Conservation (phyloP, 208 protist species). For the Leptomonas pyrrhocoris region DNA sequence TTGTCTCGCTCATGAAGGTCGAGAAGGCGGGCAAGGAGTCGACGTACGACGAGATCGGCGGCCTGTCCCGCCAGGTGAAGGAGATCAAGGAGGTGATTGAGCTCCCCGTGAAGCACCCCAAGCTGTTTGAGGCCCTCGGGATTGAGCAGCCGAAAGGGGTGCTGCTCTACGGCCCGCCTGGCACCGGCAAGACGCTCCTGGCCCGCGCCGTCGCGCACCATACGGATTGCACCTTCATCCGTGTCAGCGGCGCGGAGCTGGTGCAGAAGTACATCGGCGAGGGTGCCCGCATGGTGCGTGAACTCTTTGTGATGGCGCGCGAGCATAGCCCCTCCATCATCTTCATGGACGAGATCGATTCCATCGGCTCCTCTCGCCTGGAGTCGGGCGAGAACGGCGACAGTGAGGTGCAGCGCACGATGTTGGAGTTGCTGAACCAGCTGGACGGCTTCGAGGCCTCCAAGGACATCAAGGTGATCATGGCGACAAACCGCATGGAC, state of each 20-base stretch:
- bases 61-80: conserved; percentile 99
- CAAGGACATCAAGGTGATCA: conserved; percentile 99
- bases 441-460: conserved; percentile 99
- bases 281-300: conserved; percentile 99
- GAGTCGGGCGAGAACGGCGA: conserved; percentile 92
- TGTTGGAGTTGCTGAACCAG: conserved; percentile 99
- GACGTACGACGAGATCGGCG: conserved; percentile 99
- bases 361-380: conserved; percentile 96
- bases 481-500: conserved; percentile 99
- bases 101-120: conserved; percentile 96
- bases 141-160: conserved; percentile 99
- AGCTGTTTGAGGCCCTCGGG: conserved; percentile 99
- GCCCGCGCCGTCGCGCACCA: conserved; percentile 99
- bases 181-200: conserved; percentile 98
- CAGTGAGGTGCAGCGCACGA: conserved; percentile 99
- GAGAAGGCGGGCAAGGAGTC: conserved; percentile 99
- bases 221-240: conserved; percentile 98
- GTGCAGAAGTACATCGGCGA: conserved; percentile 99
- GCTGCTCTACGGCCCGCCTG: conserved; percentile 98
- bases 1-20: conserved; percentile 99
- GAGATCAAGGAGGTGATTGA: conserved; percentile 92
- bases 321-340: conserved; percentile 99
- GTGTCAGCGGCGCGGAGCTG: conserved; percentile 99
- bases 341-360: conserved; percentile 99
- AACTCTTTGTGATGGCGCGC: conserved; percentile 99